Percentiles rank a stretch among this genome's conserved stretches.
Evolutionary conservation across 768 basidiomycete genomes (phyloP).

Genomic region (Mycena chlorophos): DNA sequence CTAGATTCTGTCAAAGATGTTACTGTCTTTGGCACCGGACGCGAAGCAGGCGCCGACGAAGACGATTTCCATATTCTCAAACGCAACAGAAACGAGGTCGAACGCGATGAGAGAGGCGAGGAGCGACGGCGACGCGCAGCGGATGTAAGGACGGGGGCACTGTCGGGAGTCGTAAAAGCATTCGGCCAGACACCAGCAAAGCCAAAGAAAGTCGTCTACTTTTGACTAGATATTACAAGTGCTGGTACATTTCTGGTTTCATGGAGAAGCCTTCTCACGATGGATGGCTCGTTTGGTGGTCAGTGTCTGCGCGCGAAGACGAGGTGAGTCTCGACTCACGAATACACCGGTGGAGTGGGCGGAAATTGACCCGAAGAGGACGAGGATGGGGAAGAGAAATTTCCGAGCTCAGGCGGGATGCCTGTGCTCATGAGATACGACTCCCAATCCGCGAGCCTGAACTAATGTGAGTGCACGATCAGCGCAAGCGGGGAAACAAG

Average conservation of each 20-base stretch:
- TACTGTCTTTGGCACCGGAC: slow-evolving; percentile 44
- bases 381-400: not conserved
- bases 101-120: slow-evolving; percentile 55
- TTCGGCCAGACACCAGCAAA: slow-evolving; percentile 29
- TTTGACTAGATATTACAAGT: slow-evolving; percentile 36
- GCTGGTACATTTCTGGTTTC: no score
- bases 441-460: slow-evolving; percentile 48
- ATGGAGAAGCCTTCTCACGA: no score
- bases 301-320: no score
- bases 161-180: slow-evolving; percentile 41
- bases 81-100: slow-evolving; percentile 59
- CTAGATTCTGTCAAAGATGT: slow-evolving; percentile 40
- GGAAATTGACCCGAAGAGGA: not conserved
- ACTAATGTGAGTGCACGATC: not conserved
- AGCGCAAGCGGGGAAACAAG: not conserved
- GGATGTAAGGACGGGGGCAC: slow-evolving; percentile 45
- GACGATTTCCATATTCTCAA: slow-evolving; percentile 90
- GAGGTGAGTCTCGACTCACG: no score
- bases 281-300: no score
- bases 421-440: slow-evolving; percentile 37
- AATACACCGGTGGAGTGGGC: slow-evolving; percentile 1
- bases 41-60: slow-evolving; percentile 81
- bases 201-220: slow-evolving; percentile 50
- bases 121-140: slow-evolving; percentile 42
- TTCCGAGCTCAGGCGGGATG: not conserved